Evolutionary conservation across 805 yeast species (phyloP).

Genomic region (Yarrowia sp.): DNA sequence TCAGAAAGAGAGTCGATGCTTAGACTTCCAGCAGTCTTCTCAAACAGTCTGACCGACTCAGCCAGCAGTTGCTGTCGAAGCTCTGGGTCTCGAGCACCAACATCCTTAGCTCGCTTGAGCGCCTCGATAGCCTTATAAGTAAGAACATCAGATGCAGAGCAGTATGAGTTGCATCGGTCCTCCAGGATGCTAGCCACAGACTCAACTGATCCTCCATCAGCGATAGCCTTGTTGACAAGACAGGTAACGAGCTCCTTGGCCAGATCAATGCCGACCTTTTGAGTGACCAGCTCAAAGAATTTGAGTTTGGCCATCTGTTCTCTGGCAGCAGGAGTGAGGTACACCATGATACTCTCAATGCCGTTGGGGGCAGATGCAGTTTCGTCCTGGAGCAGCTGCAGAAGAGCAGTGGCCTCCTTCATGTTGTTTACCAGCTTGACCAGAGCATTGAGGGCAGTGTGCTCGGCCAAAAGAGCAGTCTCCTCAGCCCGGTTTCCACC

Average conservation of each 20-base stretch:
- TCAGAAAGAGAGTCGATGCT: slow-evolving; percentile 77
- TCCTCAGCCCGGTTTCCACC: slow-evolving; percentile 36
- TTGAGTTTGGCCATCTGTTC: slow-evolving; percentile 60
- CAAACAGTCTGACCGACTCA: slow-evolving; percentile 71
- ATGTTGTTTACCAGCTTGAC: slow-evolving; percentile 69
- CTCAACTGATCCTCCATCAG: slow-evolving; percentile 91
- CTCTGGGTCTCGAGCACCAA: slow-evolving; percentile 65
- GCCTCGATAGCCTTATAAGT: slow-evolving; percentile 93
- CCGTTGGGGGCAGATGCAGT: slow-evolving; percentile 41
- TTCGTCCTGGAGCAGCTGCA: slow-evolving; percentile 78
- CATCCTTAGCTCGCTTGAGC: slow-evolving; percentile 77
- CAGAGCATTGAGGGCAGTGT: slow-evolving; percentile 77
- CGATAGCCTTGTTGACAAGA: slow-evolving; percentile 80
- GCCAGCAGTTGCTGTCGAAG: slow-evolving; percentile 61
- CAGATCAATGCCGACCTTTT: slow-evolving; percentile 57
- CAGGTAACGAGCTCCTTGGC: slow-evolving; percentile 86
- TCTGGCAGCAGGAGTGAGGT: slow-evolving; percentile 65
- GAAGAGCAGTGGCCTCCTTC: slow-evolving; percentile 86
- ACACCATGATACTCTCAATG: slow-evolving; percentile 66
- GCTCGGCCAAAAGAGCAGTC: slow-evolving; percentile 68
- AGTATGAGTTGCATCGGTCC: slow-evolving; percentile 90
- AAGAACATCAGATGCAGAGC: slow-evolving; percentile 88
- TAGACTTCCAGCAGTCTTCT: slow-evolving; percentile 73
- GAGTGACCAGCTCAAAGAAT: slow-evolving; percentile 75
- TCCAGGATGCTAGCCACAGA: slow-evolving; percentile 81